A percentile compares a stretch with the other conserved stretches of the same genome.
Evolutionary conservation across 768 basidiomycete species (phyloP).

Genomic region (Ramaria sp.): DNA sequence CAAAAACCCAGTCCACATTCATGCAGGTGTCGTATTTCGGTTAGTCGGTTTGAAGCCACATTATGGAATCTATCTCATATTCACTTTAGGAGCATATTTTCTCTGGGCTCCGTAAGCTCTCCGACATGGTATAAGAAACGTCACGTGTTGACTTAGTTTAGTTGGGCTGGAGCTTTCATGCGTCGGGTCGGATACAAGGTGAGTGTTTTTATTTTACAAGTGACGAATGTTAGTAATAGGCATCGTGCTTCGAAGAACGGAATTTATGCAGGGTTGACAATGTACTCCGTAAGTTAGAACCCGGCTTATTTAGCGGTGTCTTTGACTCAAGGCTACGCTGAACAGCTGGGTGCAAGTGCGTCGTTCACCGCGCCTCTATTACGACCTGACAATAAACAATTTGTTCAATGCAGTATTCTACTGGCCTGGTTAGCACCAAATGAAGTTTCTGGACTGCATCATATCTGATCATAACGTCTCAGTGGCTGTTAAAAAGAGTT

Average conservation of each 20-base stretch:
- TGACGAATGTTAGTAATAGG: too few species aligned
- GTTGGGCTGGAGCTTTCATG: constrained; percentile 10
- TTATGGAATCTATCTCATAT: not conserved
- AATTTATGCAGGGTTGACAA: constrained; percentile 4
- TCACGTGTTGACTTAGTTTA: not conserved
- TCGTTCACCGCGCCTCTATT: not conserved
- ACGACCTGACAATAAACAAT: not conserved
- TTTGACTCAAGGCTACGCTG: not conserved
- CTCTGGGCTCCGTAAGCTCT: constrained; percentile 42
- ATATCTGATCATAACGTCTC: constrained; percentile 7
- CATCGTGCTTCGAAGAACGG: not conserved
- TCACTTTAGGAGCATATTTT: constrained; percentile 44
- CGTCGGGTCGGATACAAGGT: constrained; percentile 10
- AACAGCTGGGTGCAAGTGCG: constrained; percentile 6
- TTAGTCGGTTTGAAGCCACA: constrained; percentile 17
- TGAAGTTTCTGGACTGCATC: not conserved
- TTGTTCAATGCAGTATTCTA: constrained; percentile 2
- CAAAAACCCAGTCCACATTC: constrained; percentile 61
- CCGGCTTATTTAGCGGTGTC: too few species aligned
- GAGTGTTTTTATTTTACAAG: not conserved
- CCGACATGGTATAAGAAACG: not conserved
- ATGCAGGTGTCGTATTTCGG: constrained; percentile 65
- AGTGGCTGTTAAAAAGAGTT: constrained; percentile 20
- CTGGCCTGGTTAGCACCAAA: constrained; percentile 5
- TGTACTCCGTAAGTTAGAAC: constrained; percentile 6